These are phyloP conservation scores for Thraustochytrium sp. DNA, from an alignment of 352 stramenopile species.

Conservation along the genomic window DNA sequence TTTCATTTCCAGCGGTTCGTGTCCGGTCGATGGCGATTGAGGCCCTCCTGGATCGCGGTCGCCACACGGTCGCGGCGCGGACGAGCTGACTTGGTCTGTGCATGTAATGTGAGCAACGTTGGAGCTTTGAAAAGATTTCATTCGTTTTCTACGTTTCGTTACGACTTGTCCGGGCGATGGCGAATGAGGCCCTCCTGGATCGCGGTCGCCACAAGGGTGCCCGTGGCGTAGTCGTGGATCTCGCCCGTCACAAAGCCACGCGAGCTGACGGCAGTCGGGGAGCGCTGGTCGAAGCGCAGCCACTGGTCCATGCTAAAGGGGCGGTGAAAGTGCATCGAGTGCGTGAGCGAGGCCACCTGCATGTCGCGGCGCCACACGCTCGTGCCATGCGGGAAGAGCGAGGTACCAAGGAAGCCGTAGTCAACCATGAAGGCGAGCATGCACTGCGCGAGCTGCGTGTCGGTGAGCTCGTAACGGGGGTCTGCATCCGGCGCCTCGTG, in stretches of 20 bases:
- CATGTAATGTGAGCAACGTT: neutral
- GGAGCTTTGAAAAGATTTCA: neutral
- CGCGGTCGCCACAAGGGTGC: neutral
- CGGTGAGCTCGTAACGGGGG: neutral
- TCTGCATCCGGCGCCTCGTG: neutral
- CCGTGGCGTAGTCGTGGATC: neutral
- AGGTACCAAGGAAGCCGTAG: conserved; percentile 22
- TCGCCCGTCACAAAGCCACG: conserved; percentile 22
- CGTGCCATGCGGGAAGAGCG: neutral
- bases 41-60: neutral
- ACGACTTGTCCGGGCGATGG: neutral
- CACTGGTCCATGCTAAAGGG: conserved; percentile 39
- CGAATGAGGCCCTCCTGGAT: conserved; percentile 26
- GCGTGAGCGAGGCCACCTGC: conserved; percentile 17
- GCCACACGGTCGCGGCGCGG: too few species aligned
- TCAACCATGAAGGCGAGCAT: conserved; percentile 26
- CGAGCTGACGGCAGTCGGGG: neutral
- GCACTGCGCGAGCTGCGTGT: conserved; percentile 7
- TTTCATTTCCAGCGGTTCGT: neutral
- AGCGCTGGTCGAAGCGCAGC: conserved; percentile 45
- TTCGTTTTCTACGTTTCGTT: neutral
- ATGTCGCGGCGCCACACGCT: neutral
- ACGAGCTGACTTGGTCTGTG: too few species aligned
- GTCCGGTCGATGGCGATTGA: neutral
- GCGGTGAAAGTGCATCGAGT: conserved; percentile 47